phyloP scores from a whole-genome alignment of 2,329 filamentous ascomycete genomes.

The Eurotiales sp. region DNA sequence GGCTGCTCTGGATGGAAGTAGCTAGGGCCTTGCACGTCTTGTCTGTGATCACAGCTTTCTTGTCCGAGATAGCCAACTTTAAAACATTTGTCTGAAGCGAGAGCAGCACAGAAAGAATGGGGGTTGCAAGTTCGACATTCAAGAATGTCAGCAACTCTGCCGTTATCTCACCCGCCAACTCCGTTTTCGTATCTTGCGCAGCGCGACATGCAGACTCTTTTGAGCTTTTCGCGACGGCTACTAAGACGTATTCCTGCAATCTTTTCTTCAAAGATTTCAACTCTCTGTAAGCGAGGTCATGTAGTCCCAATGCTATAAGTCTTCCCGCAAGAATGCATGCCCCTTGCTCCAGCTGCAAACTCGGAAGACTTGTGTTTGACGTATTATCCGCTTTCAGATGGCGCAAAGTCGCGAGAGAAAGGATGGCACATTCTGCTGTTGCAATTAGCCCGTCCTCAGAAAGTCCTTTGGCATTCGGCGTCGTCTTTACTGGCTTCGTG shows the following conservation, averaged over 20 bases:
- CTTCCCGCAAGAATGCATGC: constrained; percentile 41
- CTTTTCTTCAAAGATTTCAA: constrained; percentile 37
- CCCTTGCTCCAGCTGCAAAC: constrained; percentile 41
- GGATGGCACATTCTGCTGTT: constrained; percentile 38
- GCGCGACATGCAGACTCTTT: constrained; percentile 15
- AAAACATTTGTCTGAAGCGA: constrained; percentile 40
- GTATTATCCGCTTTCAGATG: constrained; percentile 29
- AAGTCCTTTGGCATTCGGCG: constrained; percentile 3
- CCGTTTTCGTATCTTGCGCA: constrained; percentile 20
- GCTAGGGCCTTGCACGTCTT: constrained; percentile 30
- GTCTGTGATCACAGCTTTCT: constrained; percentile 29
- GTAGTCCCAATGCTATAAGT: constrained; percentile 36
- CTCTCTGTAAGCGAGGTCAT: constrained; percentile 40
- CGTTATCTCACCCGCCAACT: constrained; percentile 33
- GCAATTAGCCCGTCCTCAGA: constrained; percentile 25
- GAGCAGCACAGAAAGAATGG: constrained; percentile 31
- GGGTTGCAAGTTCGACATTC: constrained; percentile 24
- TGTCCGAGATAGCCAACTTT: constrained; percentile 34
- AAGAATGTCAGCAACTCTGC: constrained; percentile 35
- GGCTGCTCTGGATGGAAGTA: constrained; percentile 34
- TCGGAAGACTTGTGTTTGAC: constrained; percentile 23
- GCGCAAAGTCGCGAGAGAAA: constrained; percentile 38
- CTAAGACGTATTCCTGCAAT: constrained; percentile 27
- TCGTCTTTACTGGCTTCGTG: constrained; percentile 11
- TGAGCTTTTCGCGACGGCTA: constrained; percentile 12